phyloP scores from a whole-genome alignment of 1,284 basidiomycete genomes.

The Cutaneotrichosporon sp. region DNA sequence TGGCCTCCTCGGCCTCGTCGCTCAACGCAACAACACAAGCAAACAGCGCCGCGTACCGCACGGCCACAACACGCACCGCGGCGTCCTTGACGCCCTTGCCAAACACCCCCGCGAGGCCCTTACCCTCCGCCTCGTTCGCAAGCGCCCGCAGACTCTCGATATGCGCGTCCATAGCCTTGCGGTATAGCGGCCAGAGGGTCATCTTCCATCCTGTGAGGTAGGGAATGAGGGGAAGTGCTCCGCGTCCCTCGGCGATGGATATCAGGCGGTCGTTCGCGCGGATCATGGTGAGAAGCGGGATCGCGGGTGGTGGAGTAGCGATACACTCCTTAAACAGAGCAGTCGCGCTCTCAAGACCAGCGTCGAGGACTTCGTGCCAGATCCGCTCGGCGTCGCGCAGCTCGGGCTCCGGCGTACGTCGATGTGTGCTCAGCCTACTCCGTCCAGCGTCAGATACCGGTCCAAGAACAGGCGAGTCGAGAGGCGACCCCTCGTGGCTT shows the following conservation, averaged over 20 bases:
- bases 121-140: conserved; percentile 65
- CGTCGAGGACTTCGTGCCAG: conserved; percentile 90
- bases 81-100: conserved; percentile 67
- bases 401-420: conserved; percentile 39
- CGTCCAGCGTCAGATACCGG: conserved; percentile 36
- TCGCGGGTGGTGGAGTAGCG: conserved; percentile 62
- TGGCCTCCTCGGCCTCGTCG: conserved; percentile 80
- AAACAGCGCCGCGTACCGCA: conserved; percentile 73
- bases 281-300: conserved; percentile 81
- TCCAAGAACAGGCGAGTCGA: conserved; percentile 36
- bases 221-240: conserved; percentile 71
- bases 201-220: conserved; percentile 76
- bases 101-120: conserved; percentile 55
- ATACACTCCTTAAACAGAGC: conserved; percentile 34
- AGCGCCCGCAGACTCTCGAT: conserved; percentile 75
- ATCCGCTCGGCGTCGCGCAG: conserved; percentile 54
- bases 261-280: conserved; percentile 77
- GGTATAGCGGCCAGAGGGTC: conserved; percentile 85
- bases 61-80: conserved; percentile 61
- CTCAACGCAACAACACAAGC: conserved; percentile 75
- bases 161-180: conserved; percentile 81
- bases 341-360: conserved; percentile 76
- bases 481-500: conserved; percentile 29
- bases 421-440: not conserved
- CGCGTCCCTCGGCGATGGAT: conserved; percentile 68